Percentiles rank a stretch among this genome's conserved stretches.
Evolutionary conservation across 495 filamentous ascomycete species (phyloP).

Genomic region (Chaetomium fimeti): DNA sequence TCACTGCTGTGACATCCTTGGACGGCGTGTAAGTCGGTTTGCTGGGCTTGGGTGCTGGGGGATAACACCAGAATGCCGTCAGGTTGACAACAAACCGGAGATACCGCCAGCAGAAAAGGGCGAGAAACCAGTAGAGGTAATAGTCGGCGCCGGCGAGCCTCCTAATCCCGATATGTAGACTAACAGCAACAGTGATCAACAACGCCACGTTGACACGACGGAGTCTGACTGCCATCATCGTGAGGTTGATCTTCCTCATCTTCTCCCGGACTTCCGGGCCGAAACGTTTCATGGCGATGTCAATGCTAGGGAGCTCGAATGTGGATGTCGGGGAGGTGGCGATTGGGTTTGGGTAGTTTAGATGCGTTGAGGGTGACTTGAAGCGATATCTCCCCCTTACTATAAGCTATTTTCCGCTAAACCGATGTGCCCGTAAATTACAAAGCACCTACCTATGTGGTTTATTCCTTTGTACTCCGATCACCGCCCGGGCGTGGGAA

Average conservation of each 20-base stretch:
- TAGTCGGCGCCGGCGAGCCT: not conserved
- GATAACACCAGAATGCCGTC: conserved; percentile 48
- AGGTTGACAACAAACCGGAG: conserved; percentile 48
- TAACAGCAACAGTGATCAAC: not conserved
- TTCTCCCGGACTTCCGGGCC: not conserved
- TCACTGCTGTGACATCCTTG: conserved; percentile 54
- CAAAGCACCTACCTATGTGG: no score
- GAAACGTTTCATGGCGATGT: not conserved
- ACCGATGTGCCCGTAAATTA: not conserved
- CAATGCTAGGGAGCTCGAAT: no score
- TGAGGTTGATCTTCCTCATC: not conserved
- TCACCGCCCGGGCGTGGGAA: no score
- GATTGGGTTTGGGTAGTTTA: no score
- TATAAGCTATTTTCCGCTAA: not conserved
- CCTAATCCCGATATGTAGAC: not conserved
- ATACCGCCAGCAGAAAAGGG: conserved; percentile 41
- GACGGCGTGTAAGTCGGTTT: conserved; percentile 39
- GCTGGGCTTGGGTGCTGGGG: conserved; percentile 34
- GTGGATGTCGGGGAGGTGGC: no score
- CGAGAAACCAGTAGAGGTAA: conserved; percentile 27
- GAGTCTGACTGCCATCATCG: not conserved
- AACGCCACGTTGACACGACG: not conserved
- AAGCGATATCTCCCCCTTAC: no score
- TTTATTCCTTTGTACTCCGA: no score
- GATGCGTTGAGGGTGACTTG: no score